These are phyloP conservation scores for Volvox carteri DNA, from an alignment of 163 green algal genomes.

Conservation along the genomic window DNA sequence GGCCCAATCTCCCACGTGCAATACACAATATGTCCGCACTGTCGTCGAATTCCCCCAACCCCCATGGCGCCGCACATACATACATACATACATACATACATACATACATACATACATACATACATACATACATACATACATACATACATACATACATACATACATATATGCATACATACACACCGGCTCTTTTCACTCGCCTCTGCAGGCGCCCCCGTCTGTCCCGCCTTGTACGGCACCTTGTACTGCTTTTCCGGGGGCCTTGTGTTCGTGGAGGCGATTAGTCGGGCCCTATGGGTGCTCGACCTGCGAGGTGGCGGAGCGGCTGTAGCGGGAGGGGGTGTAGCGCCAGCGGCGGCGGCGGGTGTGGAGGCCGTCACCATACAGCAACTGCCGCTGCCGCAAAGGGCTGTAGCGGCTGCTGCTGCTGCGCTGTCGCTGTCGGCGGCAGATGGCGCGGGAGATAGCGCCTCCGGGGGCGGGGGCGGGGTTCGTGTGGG, in stretches of 20 bases:
- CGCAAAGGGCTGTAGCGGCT: no score
- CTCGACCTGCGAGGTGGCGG: conserved; percentile 14
- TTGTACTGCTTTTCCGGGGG: conserved; percentile 52
- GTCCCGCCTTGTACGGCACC: conserved; percentile 14
- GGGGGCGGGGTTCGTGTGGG: no score
- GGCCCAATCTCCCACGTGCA: no score
- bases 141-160: not conserved
- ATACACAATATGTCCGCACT: no score
- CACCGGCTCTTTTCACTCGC: not conserved
- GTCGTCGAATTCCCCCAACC: no score
- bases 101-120: not conserved
- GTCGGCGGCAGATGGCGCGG: not conserved
- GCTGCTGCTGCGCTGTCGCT: not conserved
- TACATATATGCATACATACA: not conserved
- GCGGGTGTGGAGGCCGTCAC: conserved; percentile 39
- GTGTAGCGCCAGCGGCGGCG: not conserved
- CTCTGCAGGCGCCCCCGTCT: conserved; percentile 14
- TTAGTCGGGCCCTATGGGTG: conserved; percentile 39
- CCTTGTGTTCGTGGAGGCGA: conserved; percentile 46
- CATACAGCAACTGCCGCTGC: conserved; percentile 45
- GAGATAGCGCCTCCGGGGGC: not conserved
- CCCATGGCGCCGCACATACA: no score
- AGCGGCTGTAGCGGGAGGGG: not conserved
- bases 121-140: not conserved
- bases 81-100: no score